Conservation (phyloP, 106 monocot genomes). For the Vanilla planifolia region DNA sequence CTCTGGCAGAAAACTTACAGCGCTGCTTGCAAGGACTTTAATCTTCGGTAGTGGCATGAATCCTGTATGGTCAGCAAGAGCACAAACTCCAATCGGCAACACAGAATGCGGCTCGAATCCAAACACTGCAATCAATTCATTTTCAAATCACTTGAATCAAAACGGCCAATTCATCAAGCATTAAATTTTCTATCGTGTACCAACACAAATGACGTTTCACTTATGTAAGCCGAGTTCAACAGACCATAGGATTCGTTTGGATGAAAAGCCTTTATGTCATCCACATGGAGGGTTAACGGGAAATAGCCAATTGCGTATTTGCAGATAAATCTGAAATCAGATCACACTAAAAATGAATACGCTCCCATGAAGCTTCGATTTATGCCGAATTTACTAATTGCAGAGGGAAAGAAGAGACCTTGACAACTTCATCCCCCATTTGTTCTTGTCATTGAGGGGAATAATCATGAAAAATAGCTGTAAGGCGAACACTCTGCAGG, state of each 20-base stretch:
- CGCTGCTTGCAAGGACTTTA: slow-evolving; percentile 90
- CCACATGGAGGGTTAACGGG: slow-evolving; percentile 75
- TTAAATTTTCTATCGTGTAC: too few relatives aligned
- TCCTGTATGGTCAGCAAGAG: slow-evolving; percentile 49
- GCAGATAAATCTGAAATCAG: slow-evolving; percentile 49
- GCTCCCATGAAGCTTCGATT: background rate
- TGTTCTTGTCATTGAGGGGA: slow-evolving; percentile 49
- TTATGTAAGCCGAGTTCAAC: background rate
- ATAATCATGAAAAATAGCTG: slow-evolving; percentile 54
- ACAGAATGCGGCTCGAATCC: slow-evolving; percentile 96
- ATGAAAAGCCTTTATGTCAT: slow-evolving; percentile 70
- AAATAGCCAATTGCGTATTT: slow-evolving; percentile 74
- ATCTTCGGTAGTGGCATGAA: slow-evolving; percentile 86
- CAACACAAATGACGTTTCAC: too few relatives aligned
- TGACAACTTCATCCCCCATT: slow-evolving; percentile 41
- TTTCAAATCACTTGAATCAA: too few relatives aligned
- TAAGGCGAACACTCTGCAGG: slow-evolving; percentile 48
- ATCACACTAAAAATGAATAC: background rate
- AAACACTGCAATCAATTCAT: slow-evolving; percentile 60
- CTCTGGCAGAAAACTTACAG: slow-evolving; percentile 57
- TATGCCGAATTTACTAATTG: background rate
- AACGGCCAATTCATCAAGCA: too few relatives aligned
- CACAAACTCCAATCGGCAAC: slow-evolving; percentile 59
- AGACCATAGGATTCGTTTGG: slow-evolving; percentile 70
- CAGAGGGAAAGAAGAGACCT: slow-evolving; percentile 21